Evolutionary conservation across 768 basidiomycete genomes (phyloP), one percentile per base, ranked within the genome.

Genomic region (Daedalea quercina): DNA sequence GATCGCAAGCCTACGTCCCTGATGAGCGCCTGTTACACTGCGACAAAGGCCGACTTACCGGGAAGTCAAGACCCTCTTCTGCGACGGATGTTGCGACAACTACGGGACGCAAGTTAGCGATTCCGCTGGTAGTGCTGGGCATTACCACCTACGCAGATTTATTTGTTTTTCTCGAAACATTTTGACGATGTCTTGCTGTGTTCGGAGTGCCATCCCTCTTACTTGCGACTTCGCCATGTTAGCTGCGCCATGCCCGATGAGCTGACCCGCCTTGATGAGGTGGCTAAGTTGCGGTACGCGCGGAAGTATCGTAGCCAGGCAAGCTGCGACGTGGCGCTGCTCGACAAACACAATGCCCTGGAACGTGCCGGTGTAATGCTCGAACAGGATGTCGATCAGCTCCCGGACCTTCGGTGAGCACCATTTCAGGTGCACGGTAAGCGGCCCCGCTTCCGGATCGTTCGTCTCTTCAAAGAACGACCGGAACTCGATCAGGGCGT

Each of bases 31-130:
- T 13, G 34, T 2, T 25, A 3, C 2, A 12, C 23, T 17, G 3
- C n/a, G 15, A 43, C 28, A 24, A 15, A 34, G 41, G 17, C 35
- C 35, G 20, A 67, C 79, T 51, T 62, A 87, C 85, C 22, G 86
- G 87, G 70, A 95, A 91, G 65, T 95, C 92, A 17, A 95, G 76
- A 0, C 93, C 93, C 71, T 95, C 93, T 67, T 95, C 93, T 0
- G 90, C 93, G 13, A 94, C 90, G 4, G 85, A 84, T 0, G 90
- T 93, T 3, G 90, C 87, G 57, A 94, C 74, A 20, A 94, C 85
- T 83, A 54, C 17, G 33, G 53, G 37, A 48, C 33, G 35, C 40
- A 1, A 34, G 40, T 34, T 25, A 20, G 7, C 26, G 3, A 19
- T 40, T 6, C 37, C 34, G 23, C 22, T n/a, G n/a, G n/a, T 28